A percentile compares a stretch with the other conserved stretches of the same genome.
Conservation (phyloP, 2,329 filamentous ascomycete species). For the Fusarium napiforme region DNA sequence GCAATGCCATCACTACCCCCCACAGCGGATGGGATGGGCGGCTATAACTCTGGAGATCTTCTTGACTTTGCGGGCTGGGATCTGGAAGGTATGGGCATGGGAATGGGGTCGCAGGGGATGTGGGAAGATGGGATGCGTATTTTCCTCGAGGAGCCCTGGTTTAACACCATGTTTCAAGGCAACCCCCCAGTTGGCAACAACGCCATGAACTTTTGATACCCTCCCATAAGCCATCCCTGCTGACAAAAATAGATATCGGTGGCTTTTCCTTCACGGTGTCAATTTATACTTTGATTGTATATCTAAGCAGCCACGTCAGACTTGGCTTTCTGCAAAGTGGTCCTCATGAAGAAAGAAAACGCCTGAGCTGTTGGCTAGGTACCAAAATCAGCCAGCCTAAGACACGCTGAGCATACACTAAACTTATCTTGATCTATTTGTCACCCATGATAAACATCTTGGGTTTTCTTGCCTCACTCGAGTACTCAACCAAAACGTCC, state of each 20-base stretch:
- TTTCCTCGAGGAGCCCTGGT: slow-evolving; percentile 55
- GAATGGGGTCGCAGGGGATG: slow-evolving; percentile 41
- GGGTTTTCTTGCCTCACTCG: background rate
- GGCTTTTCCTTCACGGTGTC: background rate
- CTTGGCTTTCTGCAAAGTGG: background rate
- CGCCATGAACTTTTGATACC: slow-evolving; percentile 49
- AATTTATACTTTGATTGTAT: background rate
- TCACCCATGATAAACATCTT: background rate
- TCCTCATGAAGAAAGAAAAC: background rate
- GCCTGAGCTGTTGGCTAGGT: background rate
- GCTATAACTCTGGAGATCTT: slow-evolving; percentile 29
- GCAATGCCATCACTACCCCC: slow-evolving; percentile 32
- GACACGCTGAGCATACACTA: background rate
- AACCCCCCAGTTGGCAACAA: slow-evolving; percentile 48
- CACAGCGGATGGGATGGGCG: slow-evolving; percentile 16
- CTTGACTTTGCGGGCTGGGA: slow-evolving; percentile 44
- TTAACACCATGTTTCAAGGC: slow-evolving; percentile 52
- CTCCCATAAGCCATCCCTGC: background rate
- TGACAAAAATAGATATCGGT: background rate
- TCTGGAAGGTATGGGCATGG: slow-evolving; percentile 46
- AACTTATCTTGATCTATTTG: background rate
- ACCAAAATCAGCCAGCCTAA: background rate
- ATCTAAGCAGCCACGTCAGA: slow-evolving; percentile 3
- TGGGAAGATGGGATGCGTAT: slow-evolving; percentile 51
- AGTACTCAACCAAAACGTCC: background rate